These are phyloP conservation scores for Pyricularia sp. DNA, from an alignment of 2,329 filamentous ascomycete genomes.

Conservation along the genomic window DNA sequence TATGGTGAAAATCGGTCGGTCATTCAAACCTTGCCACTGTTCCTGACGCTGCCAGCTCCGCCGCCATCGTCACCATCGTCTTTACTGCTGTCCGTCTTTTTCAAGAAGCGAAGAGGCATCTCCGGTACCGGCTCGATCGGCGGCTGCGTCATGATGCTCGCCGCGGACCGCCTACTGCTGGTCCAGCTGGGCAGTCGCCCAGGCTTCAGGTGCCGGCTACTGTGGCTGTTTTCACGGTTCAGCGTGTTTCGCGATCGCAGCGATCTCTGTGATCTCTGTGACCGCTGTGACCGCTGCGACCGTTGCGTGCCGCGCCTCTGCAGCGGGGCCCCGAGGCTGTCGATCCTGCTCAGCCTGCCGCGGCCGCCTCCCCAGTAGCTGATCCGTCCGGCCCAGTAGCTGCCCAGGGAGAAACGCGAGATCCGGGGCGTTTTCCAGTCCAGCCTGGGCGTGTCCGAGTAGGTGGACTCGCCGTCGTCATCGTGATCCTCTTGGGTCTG, in stretches of 20 bases:
- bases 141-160: background rate
- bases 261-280: too few relatives aligned
- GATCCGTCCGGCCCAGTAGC: background rate
- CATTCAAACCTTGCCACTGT: background rate
- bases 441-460: slow-evolving; percentile 1
- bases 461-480: background rate
- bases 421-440: slow-evolving; percentile 3
- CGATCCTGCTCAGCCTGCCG: background rate
- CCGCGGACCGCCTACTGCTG: background rate
- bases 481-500: background rate
- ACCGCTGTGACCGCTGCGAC: background rate
- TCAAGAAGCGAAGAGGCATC: slow-evolving; percentile 2
- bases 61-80: background rate
- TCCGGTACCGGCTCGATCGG: background rate
- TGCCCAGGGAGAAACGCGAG: background rate
- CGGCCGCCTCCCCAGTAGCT: background rate
- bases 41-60: background rate
- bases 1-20: background rate
- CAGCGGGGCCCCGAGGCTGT: background rate
- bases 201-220: background rate
- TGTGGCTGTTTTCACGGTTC: background rate
- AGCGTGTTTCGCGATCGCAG: background rate
- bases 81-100: background rate
- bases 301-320: background rate
- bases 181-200: background rate